Base-by-base conservation (phyloP, 768 basidiomycete genomes). In the Chiua virens region DNA sequence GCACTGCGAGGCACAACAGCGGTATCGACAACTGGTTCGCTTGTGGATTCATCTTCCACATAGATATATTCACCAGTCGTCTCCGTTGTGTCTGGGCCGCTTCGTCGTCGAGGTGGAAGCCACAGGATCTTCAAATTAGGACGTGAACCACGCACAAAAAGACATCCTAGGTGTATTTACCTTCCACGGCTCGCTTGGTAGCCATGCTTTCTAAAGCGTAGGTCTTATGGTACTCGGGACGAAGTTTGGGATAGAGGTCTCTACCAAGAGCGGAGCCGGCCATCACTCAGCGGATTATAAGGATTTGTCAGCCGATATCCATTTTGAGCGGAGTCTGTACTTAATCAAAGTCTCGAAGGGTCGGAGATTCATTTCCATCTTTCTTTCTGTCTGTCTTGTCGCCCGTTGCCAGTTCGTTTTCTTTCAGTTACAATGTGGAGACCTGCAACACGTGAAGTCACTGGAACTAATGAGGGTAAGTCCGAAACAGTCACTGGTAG, bases 391-490 rank as follows among this genome's bases (percentile, higher is more conserved):
- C 50, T 25, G 28, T 52, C 47, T 52, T 32, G 51, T 64, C 51
- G 44, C 53, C 49, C 5, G 39, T 36, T 30, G 14, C 47, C n/a
- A 50, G 51, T 27, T 13, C 45, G 37, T 56, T 54, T 71, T 73
- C 71, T 71, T 70, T 63, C 68, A 71, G 65, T 58, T 53, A 71
- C 62, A 56, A 91, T 92, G 90, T 92, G 90, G 89, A 86, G 85
- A 72, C 89, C 89, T 50, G 89, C 91, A 56, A 91, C 91, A 50
- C 85, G 85, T 59, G 87, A 92, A 72, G 88, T 94, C 25, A 90
- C 90, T 35, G 94, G 93, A 50, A 95, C 93, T 20, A 97, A 97
- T 61, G 93, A 96, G 40, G 88, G 92, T 90, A 35, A 61, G 82
- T 72, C 28, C 39, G n/a, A 30, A n/a, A 41, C 18, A n/a, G 0